Evolutionary conservation across 345 rosid genomes (phyloP), one percentile per base, ranked within the genome.

Genomic region (Gossypium sturtianum): DNA sequence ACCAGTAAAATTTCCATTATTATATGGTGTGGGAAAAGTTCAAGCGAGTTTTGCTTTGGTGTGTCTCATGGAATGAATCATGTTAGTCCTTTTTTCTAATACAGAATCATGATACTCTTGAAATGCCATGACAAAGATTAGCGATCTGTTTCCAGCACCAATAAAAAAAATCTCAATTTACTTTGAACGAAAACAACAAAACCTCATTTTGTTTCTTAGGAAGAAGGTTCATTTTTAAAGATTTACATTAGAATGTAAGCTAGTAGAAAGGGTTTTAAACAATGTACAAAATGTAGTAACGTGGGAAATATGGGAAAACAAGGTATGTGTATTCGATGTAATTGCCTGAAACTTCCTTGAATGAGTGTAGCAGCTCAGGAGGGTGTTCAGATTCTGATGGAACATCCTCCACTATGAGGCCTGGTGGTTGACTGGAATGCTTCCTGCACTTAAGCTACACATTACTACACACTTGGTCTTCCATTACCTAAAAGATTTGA

Each of bases 1-100:
- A 15, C 61, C 56, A 22, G 64, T 71, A 47, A 71, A 20, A 71
- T 51, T 20, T 45, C n/a, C 41, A 52, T 44, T 66, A 19, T 27
- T 22, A 59, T 12, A 4, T 59, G 64, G 57, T 22, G 41, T 61
- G 61, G 43, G 73, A 22, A 70, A 69, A 43, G 48, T 48, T 71
- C 49, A 57, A 45, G 66, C 9, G 7, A 53, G 54, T 49, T 47
- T 47, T 60, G 9, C 27, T 60, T 73, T 68, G n/a, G 56, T 22
- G 56, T 66, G 60, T 59, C 41, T 23, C 7, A 25, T 16, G 71
- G 51, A 34, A 58, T 72, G 67, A 23, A 72, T 72, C 75, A 59
- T 61, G 68, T 11, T 61, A 44, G 38, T 29, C 6, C 4, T 29
- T 4, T 29, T 29, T 29, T 29, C 38, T 29, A 29, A 29, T 29